Conservation (phyloP, 371 early-diverging fungal genomes). For the Mortierella sp. region DNA sequence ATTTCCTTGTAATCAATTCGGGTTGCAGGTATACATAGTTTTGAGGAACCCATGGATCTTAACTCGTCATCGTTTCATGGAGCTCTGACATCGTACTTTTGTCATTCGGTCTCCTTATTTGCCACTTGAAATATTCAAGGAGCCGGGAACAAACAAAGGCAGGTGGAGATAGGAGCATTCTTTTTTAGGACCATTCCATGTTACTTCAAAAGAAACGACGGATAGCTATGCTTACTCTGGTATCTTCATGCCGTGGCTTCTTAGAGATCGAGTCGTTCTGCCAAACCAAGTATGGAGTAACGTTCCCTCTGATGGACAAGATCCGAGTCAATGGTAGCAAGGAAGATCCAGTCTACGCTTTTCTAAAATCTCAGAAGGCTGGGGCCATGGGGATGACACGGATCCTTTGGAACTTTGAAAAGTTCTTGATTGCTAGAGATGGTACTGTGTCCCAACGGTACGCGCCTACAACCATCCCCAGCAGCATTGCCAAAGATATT, state of each 20-base stretch:
- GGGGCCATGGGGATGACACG: constrained; percentile 68
- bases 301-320: constrained; percentile 88
- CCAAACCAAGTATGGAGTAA: constrained; percentile 72
- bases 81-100: background rate
- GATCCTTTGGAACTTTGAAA: constrained; percentile 86
- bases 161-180: background rate
- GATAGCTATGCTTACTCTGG: too few relatives aligned
- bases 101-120: background rate
- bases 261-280: constrained; percentile 78
- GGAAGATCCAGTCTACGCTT: constrained; percentile 78
- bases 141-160: constrained; percentile 66
- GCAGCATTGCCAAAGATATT: constrained; percentile 63
- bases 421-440: constrained; percentile 78
- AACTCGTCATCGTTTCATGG: background rate
- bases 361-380: constrained; percentile 71
- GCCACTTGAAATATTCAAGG: constrained; percentile 37
- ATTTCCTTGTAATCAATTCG: constrained; percentile 94
- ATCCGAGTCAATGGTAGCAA: constrained; percentile 87
- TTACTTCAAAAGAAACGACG: too few relatives aligned
- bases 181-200: too few relatives aligned
- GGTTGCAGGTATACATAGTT: constrained; percentile 87
- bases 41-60: background rate
- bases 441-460: constrained; percentile 78
- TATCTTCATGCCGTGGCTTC: too few relatives aligned
- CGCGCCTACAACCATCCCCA: constrained; percentile 66